Conservation (phyloP, 306 rosid species). For the Vicia sativa region DNA sequence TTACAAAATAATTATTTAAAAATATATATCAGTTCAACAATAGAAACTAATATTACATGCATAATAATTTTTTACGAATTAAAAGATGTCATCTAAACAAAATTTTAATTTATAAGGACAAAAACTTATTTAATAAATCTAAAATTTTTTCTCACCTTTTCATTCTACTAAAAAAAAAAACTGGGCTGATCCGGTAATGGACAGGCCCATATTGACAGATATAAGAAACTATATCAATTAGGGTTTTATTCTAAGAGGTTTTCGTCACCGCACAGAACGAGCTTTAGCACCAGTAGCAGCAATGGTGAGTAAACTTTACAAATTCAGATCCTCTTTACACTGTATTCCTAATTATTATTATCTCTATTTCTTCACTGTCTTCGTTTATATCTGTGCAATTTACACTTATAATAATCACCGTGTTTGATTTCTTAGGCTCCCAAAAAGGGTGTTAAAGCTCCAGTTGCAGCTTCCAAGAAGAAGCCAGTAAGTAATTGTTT, state of each 20-base stretch:
- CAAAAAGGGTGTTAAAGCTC: conserved; percentile 55
- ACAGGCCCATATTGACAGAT: conserved; percentile 11
- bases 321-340: not conserved
- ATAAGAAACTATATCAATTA: conserved; percentile 20
- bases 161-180: too few species aligned
- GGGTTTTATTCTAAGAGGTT: conserved; percentile 28
- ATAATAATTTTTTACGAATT: too few species aligned
- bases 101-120: too few species aligned
- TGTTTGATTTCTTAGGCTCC: conserved; percentile 45
- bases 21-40: too few species aligned
- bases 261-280: conserved; percentile 17
- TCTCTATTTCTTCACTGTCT: not conserved
- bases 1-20: too few species aligned
- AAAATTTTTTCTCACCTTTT: too few species aligned
- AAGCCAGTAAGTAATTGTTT: conserved; percentile 39
- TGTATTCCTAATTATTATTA: not conserved
- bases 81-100: too few species aligned
- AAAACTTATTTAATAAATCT: too few species aligned
- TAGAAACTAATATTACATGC: too few species aligned
- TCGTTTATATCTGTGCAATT: not conserved
- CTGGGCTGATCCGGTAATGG: not conserved
- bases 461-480: conserved; percentile 53
- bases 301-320: conserved; percentile 28
- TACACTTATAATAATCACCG: not conserved
- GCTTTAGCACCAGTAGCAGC: conserved; percentile 15